phyloP scores from a whole-genome alignment of 495 filamentous ascomycete species.

The Penicillium tannophilum region DNA sequence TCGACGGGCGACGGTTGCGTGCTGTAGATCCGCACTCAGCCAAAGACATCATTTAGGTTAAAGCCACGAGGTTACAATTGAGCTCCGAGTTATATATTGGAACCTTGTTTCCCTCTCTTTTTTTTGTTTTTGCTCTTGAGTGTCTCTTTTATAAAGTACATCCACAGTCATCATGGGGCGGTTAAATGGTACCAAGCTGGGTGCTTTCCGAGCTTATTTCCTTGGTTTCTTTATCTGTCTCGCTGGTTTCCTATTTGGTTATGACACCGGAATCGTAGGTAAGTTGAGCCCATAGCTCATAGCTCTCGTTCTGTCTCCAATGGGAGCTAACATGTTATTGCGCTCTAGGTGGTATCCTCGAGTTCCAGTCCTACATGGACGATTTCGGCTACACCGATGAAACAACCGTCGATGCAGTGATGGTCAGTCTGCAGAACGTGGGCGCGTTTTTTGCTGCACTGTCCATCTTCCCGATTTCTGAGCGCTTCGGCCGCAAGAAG shows the following conservation, averaged over 20 bases:
- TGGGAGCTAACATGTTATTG: not conserved
- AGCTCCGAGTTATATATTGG: not conserved
- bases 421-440: conserved; percentile 34
- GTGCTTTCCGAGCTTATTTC: conserved; percentile 32
- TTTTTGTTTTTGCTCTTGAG: not conserved
- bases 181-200: conserved; percentile 26
- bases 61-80: conserved; percentile 2
- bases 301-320: not conserved
- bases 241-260: conserved; percentile 32
- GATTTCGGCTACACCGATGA: conserved; percentile 32
- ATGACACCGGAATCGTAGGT: conserved; percentile 35
- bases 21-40: conserved; percentile 11
- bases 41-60: not conserved
- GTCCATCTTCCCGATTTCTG: conserved; percentile 43
- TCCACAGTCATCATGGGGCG: conserved; percentile 15
- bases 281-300: conserved; percentile 2
- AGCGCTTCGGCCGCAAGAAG: conserved; percentile 45
- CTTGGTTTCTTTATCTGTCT: conserved; percentile 33
- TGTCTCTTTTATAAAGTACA: not conserved
- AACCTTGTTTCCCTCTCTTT: conserved; percentile 4
- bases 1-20: conserved; percentile 25
- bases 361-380: conserved; percentile 24
- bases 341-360: conserved; percentile 26
- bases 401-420: conserved; percentile 31
- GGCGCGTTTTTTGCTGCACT: conserved; percentile 39